These are phyloP conservation scores for Kwoniella sp. DNA, from an alignment of 768 basidiomycete species.

Conservation along the genomic window DNA sequence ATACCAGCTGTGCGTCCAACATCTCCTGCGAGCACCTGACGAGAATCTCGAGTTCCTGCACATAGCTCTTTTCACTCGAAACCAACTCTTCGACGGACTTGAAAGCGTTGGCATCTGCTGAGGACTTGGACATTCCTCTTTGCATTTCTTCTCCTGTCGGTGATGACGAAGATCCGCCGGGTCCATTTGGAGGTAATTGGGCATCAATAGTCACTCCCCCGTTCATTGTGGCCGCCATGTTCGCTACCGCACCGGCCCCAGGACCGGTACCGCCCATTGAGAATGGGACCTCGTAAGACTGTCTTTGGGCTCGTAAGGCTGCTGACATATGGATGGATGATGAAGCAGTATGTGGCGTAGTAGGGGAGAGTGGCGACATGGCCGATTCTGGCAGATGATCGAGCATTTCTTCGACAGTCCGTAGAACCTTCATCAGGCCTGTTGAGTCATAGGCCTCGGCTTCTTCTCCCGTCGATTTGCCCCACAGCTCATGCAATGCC, in stretches of 20 bases:
- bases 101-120: conserved; percentile 43
- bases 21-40: conserved; percentile 90
- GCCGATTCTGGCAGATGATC: conserved; percentile 54
- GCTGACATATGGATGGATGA: conserved; percentile 12
- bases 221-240: conserved; percentile 49
- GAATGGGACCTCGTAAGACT: conserved; percentile 47
- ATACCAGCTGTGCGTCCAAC: conserved; percentile 77
- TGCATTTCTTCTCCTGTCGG: conserved; percentile 32
- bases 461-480: conserved; percentile 71
- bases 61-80: conserved; percentile 93
- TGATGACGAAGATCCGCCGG: conserved; percentile 8
- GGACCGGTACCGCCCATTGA: conserved; percentile 43
- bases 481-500: conserved; percentile 83
- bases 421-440: conserved; percentile 76
- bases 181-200: conserved; percentile 7
- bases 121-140: conserved; percentile 24
- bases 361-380: conserved; percentile 57
- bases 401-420: conserved; percentile 51
- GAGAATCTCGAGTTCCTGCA: conserved; percentile 93
- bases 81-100: conserved; percentile 74
- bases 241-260: conserved; percentile 39
- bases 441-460: conserved; percentile 75
- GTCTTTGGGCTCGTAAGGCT: conserved; percentile 18
- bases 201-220: conserved; percentile 42
- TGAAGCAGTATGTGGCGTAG: conserved; percentile 25